Conservation (phyloP, 2,329 filamentous ascomycete genomes). For the Clathrospora elynae region DNA sequence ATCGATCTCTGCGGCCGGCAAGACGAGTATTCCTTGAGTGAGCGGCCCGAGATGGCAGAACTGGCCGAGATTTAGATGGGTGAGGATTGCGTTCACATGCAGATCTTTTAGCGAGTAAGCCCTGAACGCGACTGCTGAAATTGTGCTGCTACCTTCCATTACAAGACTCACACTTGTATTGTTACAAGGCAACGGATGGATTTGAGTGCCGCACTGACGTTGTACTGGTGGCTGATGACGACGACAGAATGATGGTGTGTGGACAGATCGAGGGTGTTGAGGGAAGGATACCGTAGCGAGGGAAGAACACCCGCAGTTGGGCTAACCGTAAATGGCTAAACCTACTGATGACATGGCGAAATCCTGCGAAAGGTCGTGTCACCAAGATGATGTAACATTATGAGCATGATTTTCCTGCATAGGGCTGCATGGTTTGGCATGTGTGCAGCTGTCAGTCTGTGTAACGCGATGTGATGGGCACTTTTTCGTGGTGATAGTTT, state of each 20-base stretch:
- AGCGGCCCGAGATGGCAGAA: slow-evolving; percentile 2
- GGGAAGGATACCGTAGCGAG: slow-evolving; percentile 6
- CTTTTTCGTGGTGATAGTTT: slow-evolving; percentile 1
- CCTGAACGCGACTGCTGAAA: slow-evolving; percentile 5
- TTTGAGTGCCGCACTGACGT: slow-evolving; percentile 4
- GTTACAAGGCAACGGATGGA: slow-evolving; percentile 7
- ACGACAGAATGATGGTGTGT: slow-evolving; percentile 5
- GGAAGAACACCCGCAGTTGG: slow-evolving; percentile 6
- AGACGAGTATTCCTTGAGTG: slow-evolving; percentile 8
- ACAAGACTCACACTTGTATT: slow-evolving; percentile 7
- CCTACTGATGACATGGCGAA: background rate
- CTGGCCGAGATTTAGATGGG: background rate
- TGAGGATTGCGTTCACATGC: background rate
- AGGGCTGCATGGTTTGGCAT: slow-evolving; percentile 12
- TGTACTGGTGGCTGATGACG: slow-evolving; percentile 2
- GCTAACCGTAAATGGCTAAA: slow-evolving; percentile 1
- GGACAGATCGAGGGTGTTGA: slow-evolving; percentile 2
- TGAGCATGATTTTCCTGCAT: slow-evolving; percentile 6
- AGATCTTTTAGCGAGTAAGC: background rate
- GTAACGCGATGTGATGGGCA: background rate
- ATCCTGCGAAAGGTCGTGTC: slow-evolving; percentile 6
- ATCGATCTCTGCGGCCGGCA: slow-evolving; percentile 5
- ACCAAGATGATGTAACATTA: slow-evolving; percentile 7
- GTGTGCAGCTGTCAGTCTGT: background rate
- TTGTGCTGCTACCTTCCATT: slow-evolving; percentile 9